Base-by-base conservation (phyloP, 371 early-diverging fungal species). In the Circinella umbellata region DNA sequence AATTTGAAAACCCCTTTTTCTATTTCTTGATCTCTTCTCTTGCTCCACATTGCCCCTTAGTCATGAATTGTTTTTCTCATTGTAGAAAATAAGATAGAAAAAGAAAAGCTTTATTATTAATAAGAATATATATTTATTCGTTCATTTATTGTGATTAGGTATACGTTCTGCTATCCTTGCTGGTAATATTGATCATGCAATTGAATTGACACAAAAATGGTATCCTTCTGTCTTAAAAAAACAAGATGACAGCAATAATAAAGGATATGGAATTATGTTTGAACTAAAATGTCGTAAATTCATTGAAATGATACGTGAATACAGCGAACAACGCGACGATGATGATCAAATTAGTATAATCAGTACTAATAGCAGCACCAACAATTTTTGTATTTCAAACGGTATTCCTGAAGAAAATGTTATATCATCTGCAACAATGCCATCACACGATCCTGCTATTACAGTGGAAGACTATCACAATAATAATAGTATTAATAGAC, bases 241-340 rank as follows among this genome's bases (percentile, higher is more conserved):
- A 14, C 27, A 37, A n/a, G 46, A 54, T 9, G 42, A 42, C 42
- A 42, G 11, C 42, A 42, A 42, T n/a, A 34, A n/a, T 7, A 37
- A 54, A 47, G 65, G 61, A 10, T 55, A 67, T 49, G 66, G 86
- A 59, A 79, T 95, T 53, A 70, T 81, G 42, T 93, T 97, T 69
- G 87, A 88, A 65, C 86, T 98, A 34, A 82, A 89, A 42, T 96
- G 97, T 72, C 91, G 89, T 42, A 90, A 92, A 73, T 96, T 96
- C 76, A 77, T 96, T 27, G 96, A 96, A 81, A 89, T 95, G 83
- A 90, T 95, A 69, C 75, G 85, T 2, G 68, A 76, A 38, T 73
- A 75, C 46, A 68, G 35, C 10, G 64, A 65, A 39, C 61, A 65
- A 39, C 61, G 57, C 35, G 61, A 66, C 20, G 62, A 66, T 4